Conservation (phyloP, 169 alveolate genomes). For the Cryptosporidium baileyi region DNA sequence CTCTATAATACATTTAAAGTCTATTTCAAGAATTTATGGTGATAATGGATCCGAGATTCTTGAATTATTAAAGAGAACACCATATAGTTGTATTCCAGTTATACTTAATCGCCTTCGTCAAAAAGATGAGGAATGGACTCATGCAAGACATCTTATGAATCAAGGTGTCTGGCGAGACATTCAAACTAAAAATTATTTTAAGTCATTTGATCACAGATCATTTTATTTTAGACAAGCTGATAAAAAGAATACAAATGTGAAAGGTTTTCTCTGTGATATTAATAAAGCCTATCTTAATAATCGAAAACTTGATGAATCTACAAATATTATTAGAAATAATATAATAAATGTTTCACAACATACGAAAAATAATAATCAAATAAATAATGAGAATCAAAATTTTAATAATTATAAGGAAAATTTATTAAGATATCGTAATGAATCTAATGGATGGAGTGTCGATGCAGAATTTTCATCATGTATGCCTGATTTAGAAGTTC, state of each 20-base stretch:
- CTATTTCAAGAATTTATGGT: conserved; percentile 78
- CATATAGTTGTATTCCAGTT: conserved; percentile 79
- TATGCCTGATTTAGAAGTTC: conserved; percentile 70
- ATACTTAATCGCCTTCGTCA: conserved; percentile 74
- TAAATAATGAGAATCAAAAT: too few species aligned
- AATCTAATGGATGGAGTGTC: conserved; percentile 77
- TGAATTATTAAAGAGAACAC: conserved; percentile 73
- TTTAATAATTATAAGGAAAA: not conserved
- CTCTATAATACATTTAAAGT: conserved; percentile 73
- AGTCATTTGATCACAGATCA: conserved; percentile 82
- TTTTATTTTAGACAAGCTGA: conserved; percentile 82
- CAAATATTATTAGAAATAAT: not conserved
- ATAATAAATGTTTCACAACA: not conserved
- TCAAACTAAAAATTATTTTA: conserved; percentile 79
- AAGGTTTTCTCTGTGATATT: conserved; percentile 73
- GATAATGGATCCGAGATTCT: conserved; percentile 79
- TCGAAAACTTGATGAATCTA: conserved; percentile 40
- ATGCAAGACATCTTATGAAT: conserved; percentile 73
- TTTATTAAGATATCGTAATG: conserved; percentile 67
- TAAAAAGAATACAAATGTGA: conserved; percentile 77
- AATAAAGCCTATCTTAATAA: conserved; percentile 68
- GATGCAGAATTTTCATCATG: conserved; percentile 74
- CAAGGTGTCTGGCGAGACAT: conserved; percentile 78
- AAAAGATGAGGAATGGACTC: conserved; percentile 75
- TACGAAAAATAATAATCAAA: not conserved